Evolutionary conservation across 2,329 filamentous ascomycete genomes (phyloP), one percentile per base, ranked within the genome.

Genomic region (Sclerotiophoma versabilis): DNA sequence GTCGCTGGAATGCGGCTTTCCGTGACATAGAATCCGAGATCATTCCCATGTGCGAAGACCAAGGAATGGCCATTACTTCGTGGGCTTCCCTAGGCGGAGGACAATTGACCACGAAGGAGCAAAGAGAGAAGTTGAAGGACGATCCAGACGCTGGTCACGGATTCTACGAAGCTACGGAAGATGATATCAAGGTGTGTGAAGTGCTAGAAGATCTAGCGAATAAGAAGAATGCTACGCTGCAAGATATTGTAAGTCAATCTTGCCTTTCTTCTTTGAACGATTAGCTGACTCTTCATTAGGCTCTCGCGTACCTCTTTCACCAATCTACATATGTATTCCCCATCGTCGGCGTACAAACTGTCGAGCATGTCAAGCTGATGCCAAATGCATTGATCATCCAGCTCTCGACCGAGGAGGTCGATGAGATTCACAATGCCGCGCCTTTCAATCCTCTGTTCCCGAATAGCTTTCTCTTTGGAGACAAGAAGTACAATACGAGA

Each of bases 321-420:
- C 52, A 62, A 19, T 62, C 86, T 0, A 83, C 87, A 0, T 84
- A 90, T 64, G 86, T 92, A n/a, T 90, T 90, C 66, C 90, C 90
- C 0, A 86, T 92, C 32, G 79, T 91, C 4, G 88, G 89, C 12
- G 86, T 87, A 0, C 81, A 87, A 14, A 91, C 85, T 60, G 71
- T 90, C 14, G 84, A 87, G 38, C 88, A 92, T 66, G 75, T 92
- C 36, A 83, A 87, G 66, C 81, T 80, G 50, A 91, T 91, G 64
- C 87, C 91, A 57, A 83, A 87, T 64, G 86, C 87, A 0, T 76
- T 92, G 33, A 79, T 77, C 1, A 76, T 91, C 36, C 75, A 81
- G 47, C 76, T 92, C 27, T 82, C 76, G 0, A 69, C 79, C 0
- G 80, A 87, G 51, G 86, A 92, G 36, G 83, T 92, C 20, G 75